Evolutionary conservation across 345 rosid genomes (phyloP).

Genomic region (Populus simonii): DNA sequence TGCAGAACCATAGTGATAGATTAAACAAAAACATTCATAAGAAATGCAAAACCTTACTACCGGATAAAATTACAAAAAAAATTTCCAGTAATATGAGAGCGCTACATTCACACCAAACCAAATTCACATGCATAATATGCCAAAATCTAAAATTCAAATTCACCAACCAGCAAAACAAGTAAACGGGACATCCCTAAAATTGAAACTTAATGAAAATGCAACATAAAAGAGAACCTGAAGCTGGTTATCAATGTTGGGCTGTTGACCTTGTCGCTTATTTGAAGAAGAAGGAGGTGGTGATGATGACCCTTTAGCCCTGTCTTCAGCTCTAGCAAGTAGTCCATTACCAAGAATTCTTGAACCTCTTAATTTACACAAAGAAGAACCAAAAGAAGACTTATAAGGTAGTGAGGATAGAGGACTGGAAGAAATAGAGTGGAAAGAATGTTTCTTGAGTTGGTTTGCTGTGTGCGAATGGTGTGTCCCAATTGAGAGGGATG

Average conservation of each 20-base stretch:
- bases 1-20: neutral
- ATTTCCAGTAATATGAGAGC: neutral
- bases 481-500: conserved; percentile 49
- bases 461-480: conserved; percentile 32
- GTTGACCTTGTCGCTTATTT: conserved; percentile 28
- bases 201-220: neutral
- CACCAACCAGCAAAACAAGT: conserved; percentile 8
- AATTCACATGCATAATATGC: neutral
- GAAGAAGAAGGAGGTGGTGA: conserved; percentile 34
- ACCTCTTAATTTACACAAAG: conserved; percentile 35
- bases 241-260: conserved; percentile 38
- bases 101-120: conserved; percentile 6
- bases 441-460: conserved; percentile 30
- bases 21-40: neutral
- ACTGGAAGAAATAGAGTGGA: conserved; percentile 21
- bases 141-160: conserved; percentile 7
- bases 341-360: conserved; percentile 40
- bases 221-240: conserved; percentile 48
- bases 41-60: neutral
- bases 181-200: conserved; percentile 14
- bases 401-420: conserved; percentile 21
- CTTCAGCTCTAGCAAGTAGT: conserved; percentile 69
- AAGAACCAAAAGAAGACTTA: conserved; percentile 31
- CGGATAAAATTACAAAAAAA: neutral
- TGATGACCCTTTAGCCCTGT: conserved; percentile 51